Conservation (phyloP, 495 filamentous ascomycete species). For the Trichoderma virens region DNA sequence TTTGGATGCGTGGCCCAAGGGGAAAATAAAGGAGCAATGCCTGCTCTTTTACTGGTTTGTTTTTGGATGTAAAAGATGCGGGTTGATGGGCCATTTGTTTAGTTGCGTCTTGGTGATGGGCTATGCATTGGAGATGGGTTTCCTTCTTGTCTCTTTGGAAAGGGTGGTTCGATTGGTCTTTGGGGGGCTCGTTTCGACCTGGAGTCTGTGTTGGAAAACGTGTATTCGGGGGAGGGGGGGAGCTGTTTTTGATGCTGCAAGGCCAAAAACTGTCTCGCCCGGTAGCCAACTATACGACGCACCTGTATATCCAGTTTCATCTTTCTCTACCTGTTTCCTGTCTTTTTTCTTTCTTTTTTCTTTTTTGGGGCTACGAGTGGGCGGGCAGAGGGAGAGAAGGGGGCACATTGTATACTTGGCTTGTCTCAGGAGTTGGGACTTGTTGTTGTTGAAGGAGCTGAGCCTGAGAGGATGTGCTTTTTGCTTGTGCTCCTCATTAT, state of each 20-base stretch:
- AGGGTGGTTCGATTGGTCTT: slow-evolving; percentile 12
- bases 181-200: slow-evolving; percentile 7
- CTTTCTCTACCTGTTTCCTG: slow-evolving; percentile 11
- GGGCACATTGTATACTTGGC: neutral
- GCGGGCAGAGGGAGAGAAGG: neutral
- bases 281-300: slow-evolving; percentile 13
- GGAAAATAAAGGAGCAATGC: neutral
- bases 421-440: neutral
- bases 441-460: neutral
- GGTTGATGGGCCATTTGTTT: neutral
- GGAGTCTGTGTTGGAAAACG: slow-evolving; percentile 9
- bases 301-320: slow-evolving; percentile 9
- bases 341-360: neutral
- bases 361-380: neutral
- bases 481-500: neutral
- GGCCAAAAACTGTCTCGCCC: slow-evolving; percentile 19
- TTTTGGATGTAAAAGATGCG: neutral
- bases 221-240: neutral
- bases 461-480: neutral
- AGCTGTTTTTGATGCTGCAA: slow-evolving; percentile 14
- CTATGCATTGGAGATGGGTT: neutral
- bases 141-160: slow-evolving; percentile 10
- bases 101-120: neutral
- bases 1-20: neutral
- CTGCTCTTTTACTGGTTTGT: neutral